phyloP scores from a whole-genome alignment of 805 yeast genomes.

The Candida sanyiensis region DNA sequence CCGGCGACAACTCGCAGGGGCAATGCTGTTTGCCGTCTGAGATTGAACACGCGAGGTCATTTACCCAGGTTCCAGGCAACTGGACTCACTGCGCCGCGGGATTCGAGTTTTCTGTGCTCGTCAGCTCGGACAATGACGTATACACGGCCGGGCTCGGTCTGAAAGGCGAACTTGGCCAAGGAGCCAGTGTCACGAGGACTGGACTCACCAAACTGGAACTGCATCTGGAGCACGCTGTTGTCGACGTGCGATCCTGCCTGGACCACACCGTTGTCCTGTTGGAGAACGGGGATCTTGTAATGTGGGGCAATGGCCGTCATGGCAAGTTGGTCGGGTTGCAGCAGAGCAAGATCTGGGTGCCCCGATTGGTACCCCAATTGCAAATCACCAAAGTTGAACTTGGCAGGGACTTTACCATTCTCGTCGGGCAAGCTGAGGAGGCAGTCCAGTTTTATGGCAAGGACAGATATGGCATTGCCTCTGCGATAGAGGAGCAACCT shows the following conservation, averaged over 20 bases:
- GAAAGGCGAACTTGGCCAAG: conserved; percentile 71
- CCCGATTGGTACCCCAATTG: conserved; percentile 9
- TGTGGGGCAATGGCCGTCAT: conserved; percentile 67
- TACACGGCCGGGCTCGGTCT: conserved; percentile 57
- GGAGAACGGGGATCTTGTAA: conserved; percentile 41
- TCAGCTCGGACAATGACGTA: conserved; percentile 35
- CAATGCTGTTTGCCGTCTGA: conserved; percentile 46
- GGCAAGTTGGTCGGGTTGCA: conserved; percentile 43
- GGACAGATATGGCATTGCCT: conserved; percentile 25
- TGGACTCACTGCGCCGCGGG: conserved; percentile 61
- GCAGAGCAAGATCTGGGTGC: conserved; percentile 13
- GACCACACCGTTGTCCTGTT: conserved; percentile 39
- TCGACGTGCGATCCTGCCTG: conserved; percentile 34
- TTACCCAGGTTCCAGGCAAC: conserved; percentile 18
- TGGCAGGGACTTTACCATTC: conserved; percentile 60
- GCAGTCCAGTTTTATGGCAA: conserved; percentile 30
- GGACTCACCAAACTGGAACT: conserved; percentile 11
- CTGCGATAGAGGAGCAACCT: conserved; percentile 1
- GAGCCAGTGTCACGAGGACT: conserved; percentile 17
- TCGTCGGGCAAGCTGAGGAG: conserved; percentile 25
- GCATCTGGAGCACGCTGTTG: conserved; percentile 9
- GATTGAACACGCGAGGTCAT: conserved; percentile 10
- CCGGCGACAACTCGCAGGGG: conserved; percentile 55
- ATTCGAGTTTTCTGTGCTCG: conserved; percentile 67
- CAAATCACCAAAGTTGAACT: conserved; percentile 21